These are phyloP conservation scores for Beauveria caledonica DNA, from an alignment of 2,329 filamentous ascomycete genomes.

Conservation along the genomic window DNA sequence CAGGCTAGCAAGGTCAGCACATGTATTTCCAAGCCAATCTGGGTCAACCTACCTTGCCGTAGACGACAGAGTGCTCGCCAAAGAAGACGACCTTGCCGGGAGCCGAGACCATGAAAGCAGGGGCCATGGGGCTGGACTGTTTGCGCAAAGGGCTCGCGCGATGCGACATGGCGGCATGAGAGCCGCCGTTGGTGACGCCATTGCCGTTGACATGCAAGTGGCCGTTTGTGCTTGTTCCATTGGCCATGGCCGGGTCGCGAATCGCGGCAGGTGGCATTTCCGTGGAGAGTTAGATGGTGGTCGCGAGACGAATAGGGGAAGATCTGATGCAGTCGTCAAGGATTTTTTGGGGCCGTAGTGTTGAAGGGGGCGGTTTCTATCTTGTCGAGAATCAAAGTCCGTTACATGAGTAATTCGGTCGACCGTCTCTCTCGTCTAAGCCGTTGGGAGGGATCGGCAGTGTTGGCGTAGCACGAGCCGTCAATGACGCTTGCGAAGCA, in stretches of 20 bases:
- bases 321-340: not conserved
- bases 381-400: not conserved
- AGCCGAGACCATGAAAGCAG: slow-evolving; percentile 94
- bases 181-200: slow-evolving; percentile 26
- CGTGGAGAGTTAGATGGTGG: not conserved
- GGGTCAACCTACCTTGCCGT: slow-evolving; percentile 64
- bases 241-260: slow-evolving; percentile 4
- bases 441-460: not conserved
- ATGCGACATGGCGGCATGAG: slow-evolving; percentile 26
- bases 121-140: slow-evolving; percentile 61
- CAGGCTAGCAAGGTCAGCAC: slow-evolving; percentile 46
- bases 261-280: slow-evolving; percentile 4
- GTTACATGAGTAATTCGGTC: not conserved
- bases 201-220: slow-evolving; percentile 27
- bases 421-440: not conserved
- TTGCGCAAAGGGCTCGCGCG: slow-evolving; percentile 42
- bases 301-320: not conserved
- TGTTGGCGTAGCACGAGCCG: not conserved
- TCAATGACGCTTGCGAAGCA: not conserved
- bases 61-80: slow-evolving; percentile 95
- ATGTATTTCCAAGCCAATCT: not conserved
- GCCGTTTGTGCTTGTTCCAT: slow-evolving; percentile 15
- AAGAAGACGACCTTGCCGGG: slow-evolving; percentile 98
- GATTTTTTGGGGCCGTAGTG: not conserved
- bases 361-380: not conserved